Evolutionary conservation across 2,329 filamentous ascomycete species (phyloP).

Genomic region (Phyllosticta citrichinensis): DNA sequence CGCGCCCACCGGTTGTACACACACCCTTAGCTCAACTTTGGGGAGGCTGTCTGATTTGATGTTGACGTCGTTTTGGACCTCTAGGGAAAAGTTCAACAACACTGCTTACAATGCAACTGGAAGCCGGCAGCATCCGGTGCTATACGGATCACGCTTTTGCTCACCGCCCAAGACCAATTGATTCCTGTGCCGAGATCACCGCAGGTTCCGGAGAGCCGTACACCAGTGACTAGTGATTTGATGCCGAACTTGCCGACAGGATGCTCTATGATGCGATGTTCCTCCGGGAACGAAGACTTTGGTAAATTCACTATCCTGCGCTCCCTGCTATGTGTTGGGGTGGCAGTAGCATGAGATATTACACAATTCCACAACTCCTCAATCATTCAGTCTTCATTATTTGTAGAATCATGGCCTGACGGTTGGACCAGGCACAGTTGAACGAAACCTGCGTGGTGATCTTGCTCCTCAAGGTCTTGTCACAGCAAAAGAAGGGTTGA

Average conservation of each 20-base stretch:
- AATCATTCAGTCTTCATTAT: too few species aligned
- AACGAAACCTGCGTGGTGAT: too few species aligned
- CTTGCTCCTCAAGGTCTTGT: too few species aligned
- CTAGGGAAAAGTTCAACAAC: background rate
- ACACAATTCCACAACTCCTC: too few species aligned
- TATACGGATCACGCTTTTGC: background rate
- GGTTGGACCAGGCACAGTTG: too few species aligned
- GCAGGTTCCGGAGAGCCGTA: background rate
- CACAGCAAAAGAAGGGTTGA: too few species aligned
- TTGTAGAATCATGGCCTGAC: too few species aligned
- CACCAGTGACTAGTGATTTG: background rate
- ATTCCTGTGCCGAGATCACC: background rate
- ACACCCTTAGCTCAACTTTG: background rate
- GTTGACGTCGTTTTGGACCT: background rate
- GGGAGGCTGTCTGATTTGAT: background rate
- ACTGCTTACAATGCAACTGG: background rate
- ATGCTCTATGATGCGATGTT: background rate
- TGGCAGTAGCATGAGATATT: too few species aligned
- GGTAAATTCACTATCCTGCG: background rate
- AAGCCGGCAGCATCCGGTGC: background rate
- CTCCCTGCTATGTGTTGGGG: background rate
- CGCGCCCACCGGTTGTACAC: background rate
- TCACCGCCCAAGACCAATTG: background rate
- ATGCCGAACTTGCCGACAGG: background rate
- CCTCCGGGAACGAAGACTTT: background rate